phyloP scores from a whole-genome alignment of 192 early-diverging fungal genomes.

The Endogone sp. region DNA sequence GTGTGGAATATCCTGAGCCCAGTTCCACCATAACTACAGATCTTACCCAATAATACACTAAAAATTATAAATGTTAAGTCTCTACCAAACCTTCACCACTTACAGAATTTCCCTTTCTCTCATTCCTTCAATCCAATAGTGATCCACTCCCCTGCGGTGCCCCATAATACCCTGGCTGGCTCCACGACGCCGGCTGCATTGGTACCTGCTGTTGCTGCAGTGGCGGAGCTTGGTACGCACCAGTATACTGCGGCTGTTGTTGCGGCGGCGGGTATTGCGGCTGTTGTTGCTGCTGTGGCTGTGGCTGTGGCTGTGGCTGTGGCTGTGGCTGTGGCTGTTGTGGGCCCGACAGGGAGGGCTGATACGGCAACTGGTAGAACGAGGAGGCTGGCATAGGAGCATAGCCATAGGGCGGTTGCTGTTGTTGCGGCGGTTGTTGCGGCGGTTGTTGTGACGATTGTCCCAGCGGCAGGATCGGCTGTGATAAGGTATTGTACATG shows the following conservation, averaged over 20 bases:
- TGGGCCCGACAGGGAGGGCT: slow-evolving; percentile 1
- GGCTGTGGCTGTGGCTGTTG: slow-evolving; percentile 20
- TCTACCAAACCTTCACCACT: too few species aligned
- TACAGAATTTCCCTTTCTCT: background rate
- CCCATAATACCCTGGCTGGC: background rate
- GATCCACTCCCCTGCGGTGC: background rate
- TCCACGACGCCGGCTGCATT: background rate
- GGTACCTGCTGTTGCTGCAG: background rate
- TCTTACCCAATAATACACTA: too few species aligned
- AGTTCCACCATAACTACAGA: too few species aligned
- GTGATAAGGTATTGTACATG: background rate
- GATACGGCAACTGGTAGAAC: background rate
- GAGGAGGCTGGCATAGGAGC: too few species aligned
- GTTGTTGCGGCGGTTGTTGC: background rate
- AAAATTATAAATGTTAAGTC: too few species aligned
- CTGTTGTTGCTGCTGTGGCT: slow-evolving; percentile 16
- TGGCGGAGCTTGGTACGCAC: background rate
- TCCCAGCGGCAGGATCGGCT: background rate
- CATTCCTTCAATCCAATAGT: background rate
- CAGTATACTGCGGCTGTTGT: background rate
- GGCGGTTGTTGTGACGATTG: slow-evolving; percentile 4
- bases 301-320: slow-evolving; percentile 17
- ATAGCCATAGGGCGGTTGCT: too few species aligned
- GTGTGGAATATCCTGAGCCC: too few species aligned
- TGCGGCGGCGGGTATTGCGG: background rate